Conservation (phyloP, 169 alveolate species). For the Plasmodium malariae region DNA sequence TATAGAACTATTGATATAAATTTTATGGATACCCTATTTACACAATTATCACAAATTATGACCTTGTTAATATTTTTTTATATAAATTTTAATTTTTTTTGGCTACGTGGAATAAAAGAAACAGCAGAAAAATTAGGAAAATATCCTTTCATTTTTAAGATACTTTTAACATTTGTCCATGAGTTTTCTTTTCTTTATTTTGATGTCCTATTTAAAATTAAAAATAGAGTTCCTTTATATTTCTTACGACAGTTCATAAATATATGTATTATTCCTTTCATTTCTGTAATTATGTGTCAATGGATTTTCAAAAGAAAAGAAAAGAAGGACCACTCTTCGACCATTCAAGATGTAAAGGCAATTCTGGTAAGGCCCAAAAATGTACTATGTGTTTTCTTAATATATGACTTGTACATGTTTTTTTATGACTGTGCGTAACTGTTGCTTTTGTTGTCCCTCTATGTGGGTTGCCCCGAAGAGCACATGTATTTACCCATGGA, state of each 20-base stretch:
- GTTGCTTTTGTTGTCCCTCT: not conserved
- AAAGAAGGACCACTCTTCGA: not conserved
- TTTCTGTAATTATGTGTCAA: constrained; percentile 5
- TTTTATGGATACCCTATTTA: not conserved
- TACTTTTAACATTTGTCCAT: constrained; percentile 18
- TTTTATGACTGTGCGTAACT: no score
- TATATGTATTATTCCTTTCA: constrained; percentile 40
- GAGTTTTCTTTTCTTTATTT: constrained; percentile 43
- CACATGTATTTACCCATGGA: not conserved
- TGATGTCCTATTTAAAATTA: constrained; percentile 15
- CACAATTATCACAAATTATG: constrained; percentile 33
- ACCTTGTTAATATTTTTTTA: constrained; percentile 34
- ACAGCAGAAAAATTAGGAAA: constrained; percentile 39
- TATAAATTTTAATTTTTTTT: constrained; percentile 60
- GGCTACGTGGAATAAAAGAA: constrained; percentile 57
- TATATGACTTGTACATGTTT: no score
- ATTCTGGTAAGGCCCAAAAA: not conserved
- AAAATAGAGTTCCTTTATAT: constrained; percentile 23
- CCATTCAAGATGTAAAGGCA: not conserved
- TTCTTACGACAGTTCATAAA: constrained; percentile 34
- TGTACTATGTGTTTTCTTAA: no score
- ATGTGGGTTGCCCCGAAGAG: not conserved
- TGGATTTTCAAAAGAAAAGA: not conserved
- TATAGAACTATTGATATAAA: constrained; percentile 33
- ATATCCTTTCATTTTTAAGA: not conserved